Evolutionary conservation across 75 land plant species (phyloP).

Genomic region (Isoetes taiwanensis): DNA sequence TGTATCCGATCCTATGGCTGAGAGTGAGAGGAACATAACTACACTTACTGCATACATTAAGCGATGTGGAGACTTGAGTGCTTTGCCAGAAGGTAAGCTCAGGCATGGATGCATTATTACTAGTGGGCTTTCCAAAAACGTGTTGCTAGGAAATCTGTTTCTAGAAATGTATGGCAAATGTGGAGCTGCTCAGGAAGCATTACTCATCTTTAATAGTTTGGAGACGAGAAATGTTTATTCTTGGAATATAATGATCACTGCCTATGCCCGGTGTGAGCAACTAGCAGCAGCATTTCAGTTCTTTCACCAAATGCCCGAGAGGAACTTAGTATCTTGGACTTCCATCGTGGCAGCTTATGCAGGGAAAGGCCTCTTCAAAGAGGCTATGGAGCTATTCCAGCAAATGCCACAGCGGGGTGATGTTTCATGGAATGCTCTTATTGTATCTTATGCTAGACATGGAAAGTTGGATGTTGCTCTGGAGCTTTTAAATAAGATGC

Average conservation of each 20-base stretch:
- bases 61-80: no score
- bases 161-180: constrained; percentile 16
- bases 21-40: no score
- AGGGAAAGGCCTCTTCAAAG: background rate
- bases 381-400: background rate
- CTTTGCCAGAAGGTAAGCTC: no score
- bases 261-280: no score
- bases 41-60: no score
- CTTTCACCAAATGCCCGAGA: background rate
- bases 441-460: constrained; percentile 19
- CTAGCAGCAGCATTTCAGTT: background rate
- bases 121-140: no score
- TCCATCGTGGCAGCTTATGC: constrained; percentile 4
- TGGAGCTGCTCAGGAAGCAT: background rate
- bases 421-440: constrained; percentile 13
- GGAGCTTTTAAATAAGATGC: constrained; percentile 10
- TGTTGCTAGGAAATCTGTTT: no score
- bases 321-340: background rate
- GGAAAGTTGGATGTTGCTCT: constrained; percentile 8
- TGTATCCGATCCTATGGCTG: no score
- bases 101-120: no score
- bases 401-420: constrained; percentile 5
- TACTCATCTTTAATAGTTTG: background rate
- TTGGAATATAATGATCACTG: constrained; percentile 9
- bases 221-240: background rate